phyloP scores from a whole-genome alignment of 495 filamentous ascomycete species.

The Hapsidospora chrysogenum region DNA sequence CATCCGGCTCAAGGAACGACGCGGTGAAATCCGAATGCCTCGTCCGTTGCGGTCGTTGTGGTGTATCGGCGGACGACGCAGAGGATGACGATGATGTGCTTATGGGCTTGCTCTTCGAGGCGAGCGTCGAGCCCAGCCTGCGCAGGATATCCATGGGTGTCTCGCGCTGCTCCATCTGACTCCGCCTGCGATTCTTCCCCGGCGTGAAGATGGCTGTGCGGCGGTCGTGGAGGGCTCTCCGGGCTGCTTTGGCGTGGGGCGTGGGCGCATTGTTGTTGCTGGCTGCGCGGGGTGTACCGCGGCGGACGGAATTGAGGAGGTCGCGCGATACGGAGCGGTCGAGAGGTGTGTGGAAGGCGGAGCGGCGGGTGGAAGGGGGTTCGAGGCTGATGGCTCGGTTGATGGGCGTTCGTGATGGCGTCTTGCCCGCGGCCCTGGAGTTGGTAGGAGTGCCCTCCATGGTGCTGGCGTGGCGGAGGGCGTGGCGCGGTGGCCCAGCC shows the following conservation, averaged over 20 bases:
- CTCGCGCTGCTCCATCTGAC: slow-evolving; percentile 50
- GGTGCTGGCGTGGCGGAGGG: no score
- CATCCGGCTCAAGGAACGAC: slow-evolving; percentile 45
- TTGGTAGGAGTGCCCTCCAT: background rate
- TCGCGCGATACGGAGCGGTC: background rate
- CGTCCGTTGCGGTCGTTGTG: slow-evolving; percentile 1
- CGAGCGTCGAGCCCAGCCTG: slow-evolving; percentile 49
- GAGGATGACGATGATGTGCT: slow-evolving; percentile 37
- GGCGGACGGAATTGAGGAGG: slow-evolving; percentile 5
- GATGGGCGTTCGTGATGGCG: slow-evolving; percentile 16
- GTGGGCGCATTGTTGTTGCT: slow-evolving; percentile 25
- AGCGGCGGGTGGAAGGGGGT: slow-evolving; percentile 11
- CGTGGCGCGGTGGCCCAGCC: no score
- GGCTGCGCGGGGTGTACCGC: slow-evolving; percentile 13
- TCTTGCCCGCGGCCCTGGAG: background rate
- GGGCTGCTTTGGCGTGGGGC: slow-evolving; percentile 47
- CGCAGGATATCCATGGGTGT: slow-evolving; percentile 57
- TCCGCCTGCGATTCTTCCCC: slow-evolving; percentile 46
- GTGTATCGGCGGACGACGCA: slow-evolving; percentile 1
- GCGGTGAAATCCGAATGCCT: no score
- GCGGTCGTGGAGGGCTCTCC: slow-evolving; percentile 52
- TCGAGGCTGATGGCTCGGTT: slow-evolving; percentile 16
- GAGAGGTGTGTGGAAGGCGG: slow-evolving; percentile 4
- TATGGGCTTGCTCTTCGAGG: slow-evolving; percentile 37
- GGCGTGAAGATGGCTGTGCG: slow-evolving; percentile 60